These are phyloP conservation scores for Ceratocystis diversiconidia DNA, from an alignment of 2,329 filamentous ascomycete species.

Conservation along the genomic window DNA sequence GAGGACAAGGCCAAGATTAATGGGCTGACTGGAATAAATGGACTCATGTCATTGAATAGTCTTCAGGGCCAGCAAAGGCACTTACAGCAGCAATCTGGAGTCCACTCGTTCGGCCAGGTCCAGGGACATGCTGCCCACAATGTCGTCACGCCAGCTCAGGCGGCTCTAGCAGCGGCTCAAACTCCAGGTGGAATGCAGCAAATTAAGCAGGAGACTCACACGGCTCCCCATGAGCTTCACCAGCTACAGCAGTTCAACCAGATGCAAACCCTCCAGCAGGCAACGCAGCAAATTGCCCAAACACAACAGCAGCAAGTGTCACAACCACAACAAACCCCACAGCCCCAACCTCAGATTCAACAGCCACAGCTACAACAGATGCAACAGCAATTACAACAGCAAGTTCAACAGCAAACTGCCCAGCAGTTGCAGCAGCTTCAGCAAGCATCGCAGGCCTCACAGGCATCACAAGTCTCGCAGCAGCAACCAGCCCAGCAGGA, in stretches of 20 bases:
- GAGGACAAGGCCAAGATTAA: slow-evolving; percentile 47
- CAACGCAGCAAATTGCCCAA: slow-evolving; percentile 21
- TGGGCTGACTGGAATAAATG: slow-evolving; percentile 29
- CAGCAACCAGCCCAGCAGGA: neutral
- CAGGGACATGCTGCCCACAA: slow-evolving; percentile 22
- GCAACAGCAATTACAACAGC: slow-evolving; percentile 18
- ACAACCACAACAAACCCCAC: slow-evolving; percentile 12
- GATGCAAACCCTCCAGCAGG: slow-evolving; percentile 23
- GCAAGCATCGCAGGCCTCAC: slow-evolving; percentile 2
- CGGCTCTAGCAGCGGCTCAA: slow-evolving; percentile 15
- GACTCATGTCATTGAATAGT: slow-evolving; percentile 18
- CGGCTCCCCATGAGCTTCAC: slow-evolving; percentile 14
- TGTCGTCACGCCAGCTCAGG: slow-evolving; percentile 18
- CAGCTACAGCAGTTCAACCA: slow-evolving; percentile 22
- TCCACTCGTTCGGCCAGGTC: slow-evolving; percentile 25
- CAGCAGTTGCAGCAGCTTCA: slow-evolving; percentile 16
- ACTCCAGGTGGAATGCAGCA: neutral
- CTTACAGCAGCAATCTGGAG: slow-evolving; percentile 22
- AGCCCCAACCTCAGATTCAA: slow-evolving; percentile 16
- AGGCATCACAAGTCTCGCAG: neutral
- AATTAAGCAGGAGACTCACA: slow-evolving; percentile 6
- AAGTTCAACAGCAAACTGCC: slow-evolving; percentile 12
- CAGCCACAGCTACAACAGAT: slow-evolving; percentile 19
- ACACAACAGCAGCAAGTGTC: slow-evolving; percentile 8
- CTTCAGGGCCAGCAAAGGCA: slow-evolving; percentile 18